Base-by-base conservation (phyloP, 306 rosid genomes). In the Dryas octopetala region DNA sequence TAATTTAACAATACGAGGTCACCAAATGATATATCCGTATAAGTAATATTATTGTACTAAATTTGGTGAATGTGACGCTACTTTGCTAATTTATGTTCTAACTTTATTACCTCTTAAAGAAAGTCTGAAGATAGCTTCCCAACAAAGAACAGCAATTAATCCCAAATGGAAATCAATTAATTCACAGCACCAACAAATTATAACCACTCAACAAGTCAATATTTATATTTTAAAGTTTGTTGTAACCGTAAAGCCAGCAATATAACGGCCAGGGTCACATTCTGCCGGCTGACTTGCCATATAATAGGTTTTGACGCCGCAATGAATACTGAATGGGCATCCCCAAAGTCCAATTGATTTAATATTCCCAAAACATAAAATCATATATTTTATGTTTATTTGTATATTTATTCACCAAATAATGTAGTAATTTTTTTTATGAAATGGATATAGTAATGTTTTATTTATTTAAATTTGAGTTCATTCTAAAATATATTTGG, bases 181-280 rank as follows among this genome's bases (percentile, higher is more conserved):
- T 59, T 59, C 43, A 5, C 1, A 26, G 16, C 63, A 59, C 49
- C 5, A 62, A 38, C n/a, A 4, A 62, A 12, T 54, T 54, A 16
- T 16, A 70, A 69, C n/a, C 41, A 53, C 50, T 28, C 16, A 47
- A 26, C 32, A 43, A 28, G 32, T 28, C 32, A 28, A 28, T 28
- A 28, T 28, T 51, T 6, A 15, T 64, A 19, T 67, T 73, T 48
- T 66, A 50, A 77, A 55, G 15, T 40, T 19, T 4, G 4, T 48
- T 82, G 86, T 73, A 69, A 64, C 86, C 61, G 43, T 59, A 72
- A 44, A 9, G 72, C 88, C 91, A 74, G 78, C 88, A 83, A 74
- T 71, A 60, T 74, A 69, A 77, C 84, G 84, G 87, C 84, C 75
- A 78, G 3, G 71, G 84, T 62, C 80, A 71, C 74, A 84, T 64